A percentile compares a stretch with the other conserved stretches of the same genome.
phyloP scores from a whole-genome alignment of 1,284 basidiomycete genomes.

The Vanrija pseudolonga region DNA sequence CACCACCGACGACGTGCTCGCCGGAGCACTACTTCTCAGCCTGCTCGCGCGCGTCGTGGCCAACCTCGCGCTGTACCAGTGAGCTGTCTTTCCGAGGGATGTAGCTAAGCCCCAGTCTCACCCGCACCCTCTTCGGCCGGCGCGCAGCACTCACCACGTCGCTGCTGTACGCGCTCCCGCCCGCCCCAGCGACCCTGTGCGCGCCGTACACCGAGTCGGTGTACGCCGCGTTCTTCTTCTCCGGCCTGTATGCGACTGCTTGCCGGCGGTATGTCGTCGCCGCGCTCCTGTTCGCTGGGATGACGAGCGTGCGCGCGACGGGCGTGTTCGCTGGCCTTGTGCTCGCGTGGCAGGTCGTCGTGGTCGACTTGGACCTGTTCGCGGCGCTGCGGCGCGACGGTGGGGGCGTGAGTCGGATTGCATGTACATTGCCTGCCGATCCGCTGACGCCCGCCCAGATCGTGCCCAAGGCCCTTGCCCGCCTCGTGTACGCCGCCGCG shows the following conservation, averaged over 20 bases:
- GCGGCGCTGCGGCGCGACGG: neutral
- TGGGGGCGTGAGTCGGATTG: neutral
- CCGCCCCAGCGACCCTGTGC: conserved; percentile 70
- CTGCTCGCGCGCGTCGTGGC: conserved; percentile 38
- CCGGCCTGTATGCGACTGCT: conserved; percentile 53
- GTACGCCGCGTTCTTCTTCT: conserved; percentile 74
- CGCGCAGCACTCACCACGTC: conserved; percentile 61
- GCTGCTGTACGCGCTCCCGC: conserved; percentile 70
- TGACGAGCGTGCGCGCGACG: conserved; percentile 73
- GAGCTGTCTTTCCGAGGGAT: neutral
- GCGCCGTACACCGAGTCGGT: conserved; percentile 80
- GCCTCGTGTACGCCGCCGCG: conserved; percentile 23
- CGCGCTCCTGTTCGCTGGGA: conserved; percentile 63
- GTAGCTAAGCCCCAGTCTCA: conserved; percentile 32
- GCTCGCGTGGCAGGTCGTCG: conserved; percentile 64
- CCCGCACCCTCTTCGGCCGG: conserved; percentile 37
- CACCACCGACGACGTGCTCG: conserved; percentile 20
- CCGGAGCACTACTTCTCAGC: conserved; percentile 31
- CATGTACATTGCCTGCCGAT: neutral
- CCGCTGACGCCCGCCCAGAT: too few relatives aligned
- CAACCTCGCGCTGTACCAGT: conserved; percentile 61
- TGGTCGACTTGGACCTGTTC: conserved; percentile 34
- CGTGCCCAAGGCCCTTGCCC: neutral
- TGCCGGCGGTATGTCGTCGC: conserved; percentile 50
- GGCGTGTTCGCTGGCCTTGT: conserved; percentile 72